Base-by-base conservation (phyloP, 2,329 filamentous ascomycete species). In the Blastomyces silverae region DNA sequence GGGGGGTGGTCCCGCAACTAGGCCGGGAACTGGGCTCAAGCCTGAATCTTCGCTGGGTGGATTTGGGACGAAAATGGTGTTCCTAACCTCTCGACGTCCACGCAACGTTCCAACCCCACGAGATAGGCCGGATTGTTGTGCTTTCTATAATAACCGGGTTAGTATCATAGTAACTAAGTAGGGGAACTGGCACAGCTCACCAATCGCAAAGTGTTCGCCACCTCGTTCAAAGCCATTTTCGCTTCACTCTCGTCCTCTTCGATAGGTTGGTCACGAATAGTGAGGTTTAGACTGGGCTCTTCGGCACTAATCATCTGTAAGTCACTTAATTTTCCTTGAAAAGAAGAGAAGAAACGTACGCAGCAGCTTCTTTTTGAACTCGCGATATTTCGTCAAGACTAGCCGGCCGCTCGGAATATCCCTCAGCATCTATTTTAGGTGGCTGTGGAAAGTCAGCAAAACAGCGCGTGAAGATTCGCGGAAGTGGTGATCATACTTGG, bases 1-100 rank as follows among this genome's bases (percentile, higher is more conserved):
- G 6, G 75, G 73, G 11, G 69, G 66, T 58, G 74, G 70, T 1
- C 69, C 59, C 42, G 75, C 28, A 31, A 58, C 72, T 11, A 50
- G 17, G 13, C 69, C 67, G 52, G 74, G 70, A 1, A 69, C 56
- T 63, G 64, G 71, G 66, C 61, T 72, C 72, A 75, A 62, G 72
- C 75, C 68, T 73, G 66, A 28, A 65, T 77, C 73, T 65, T 69
- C 69, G 64, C 79, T 77, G 48, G 76, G 70, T 13, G 77, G 71
- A 52, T 77, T 78, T 52, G 90, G 88, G 68, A 92, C 83, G 73
- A 94, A 93, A 64, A 96, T 87, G 0, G 92, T 97, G 76, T 96
- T 96, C 66, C 93, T 86, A 67, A 95, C 91, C 74, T 97, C 93
- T 73, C 94, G 85, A 66, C 94, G 89, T 62, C 94, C 94, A 69